Percentiles rank a stretch among this genome's conserved stretches.
Conservation (phyloP, 164 flowering plant genomes). For the Annona cherimola region DNA sequence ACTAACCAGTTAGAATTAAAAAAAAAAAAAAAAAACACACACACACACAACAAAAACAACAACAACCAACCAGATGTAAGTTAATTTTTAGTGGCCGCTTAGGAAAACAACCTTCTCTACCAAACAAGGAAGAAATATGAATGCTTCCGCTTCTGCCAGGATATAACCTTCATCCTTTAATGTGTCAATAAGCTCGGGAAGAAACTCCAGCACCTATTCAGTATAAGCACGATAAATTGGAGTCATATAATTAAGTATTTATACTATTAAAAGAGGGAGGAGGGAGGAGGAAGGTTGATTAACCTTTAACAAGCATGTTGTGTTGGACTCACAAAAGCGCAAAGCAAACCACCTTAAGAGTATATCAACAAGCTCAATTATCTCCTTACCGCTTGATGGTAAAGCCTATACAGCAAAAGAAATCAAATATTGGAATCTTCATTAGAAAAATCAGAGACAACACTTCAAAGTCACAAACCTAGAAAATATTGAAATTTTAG, state of each 20-base stretch:
- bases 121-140: conserved; percentile 93
- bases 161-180: conserved; percentile 66
- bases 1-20: too few relatives aligned
- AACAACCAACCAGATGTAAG: too few relatives aligned
- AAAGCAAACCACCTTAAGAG: conserved; percentile 90
- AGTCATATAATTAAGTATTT: neutral
- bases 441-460: neutral
- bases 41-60: too few relatives aligned
- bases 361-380: conserved; percentile 79
- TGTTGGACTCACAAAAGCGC: conserved; percentile 95
- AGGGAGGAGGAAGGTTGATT: neutral
- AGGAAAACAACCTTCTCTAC: conserved; percentile 67
- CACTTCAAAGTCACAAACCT: neutral
- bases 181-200: conserved; percentile 74
- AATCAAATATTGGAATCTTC: neutral
- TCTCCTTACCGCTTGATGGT: conserved; percentile 64
- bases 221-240: neutral
- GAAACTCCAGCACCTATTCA: conserved; percentile 82
- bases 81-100: too few relatives aligned
- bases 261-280: neutral
- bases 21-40: too few relatives aligned
- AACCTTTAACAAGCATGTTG: conserved; percentile 96
- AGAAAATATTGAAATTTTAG: conserved; percentile 2
- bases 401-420: conserved; percentile 49
- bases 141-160: conserved; percentile 91